Evolutionary conservation across 2,329 filamentous ascomycete genomes (phyloP), one percentile per base, ranked within the genome.

Genomic region (Gaeumannomyces tritici): DNA sequence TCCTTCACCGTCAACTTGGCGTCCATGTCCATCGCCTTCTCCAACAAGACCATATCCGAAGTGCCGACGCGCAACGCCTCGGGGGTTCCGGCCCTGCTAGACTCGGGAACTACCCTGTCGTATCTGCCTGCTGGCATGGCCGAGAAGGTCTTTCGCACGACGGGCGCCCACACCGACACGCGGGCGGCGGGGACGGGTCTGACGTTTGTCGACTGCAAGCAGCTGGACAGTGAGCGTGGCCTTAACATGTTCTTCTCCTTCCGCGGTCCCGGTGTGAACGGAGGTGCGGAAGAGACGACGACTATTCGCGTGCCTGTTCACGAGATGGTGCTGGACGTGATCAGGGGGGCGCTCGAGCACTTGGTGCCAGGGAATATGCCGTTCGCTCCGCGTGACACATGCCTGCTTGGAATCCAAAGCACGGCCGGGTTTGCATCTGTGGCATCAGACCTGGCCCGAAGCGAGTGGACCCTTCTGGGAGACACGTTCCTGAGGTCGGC

Each of bases 91-190:
- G 85, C 85, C 57, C 76, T 89, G n/a, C 81, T 90, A 59, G 87
- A 90, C 74, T 88, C 85, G 1, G 87, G 87, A 59, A 86, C 82
- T 56, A 87, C 83, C n/a, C 73, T 88, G 64, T 84, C 80, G 65
- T 87, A 87, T 70, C 76, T 89, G 0, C 87, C 87, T 0, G 74
- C 81, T 64, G 67, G 73, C 42, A 72, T 87, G 59, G 77, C 78
- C 56, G 65, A 66, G 1, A 63, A 67, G 11, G 69, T 83, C 59
- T 76, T 74, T 66, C 63, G 67, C 2, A 69, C 70, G 28, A 69
- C 81, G 26, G 72, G 71, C 65, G 78, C 75, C 28, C 70, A 73
- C 47, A 74, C 75, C 51, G 77, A 79, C 65, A 66, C 68, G 31
- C 26, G 60, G 2, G 63, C 64, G 42, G 35, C 35, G 35, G 35